phyloP scores from a whole-genome alignment of 1,139 yeast species.

The Geotrichum aggregatum region DNA sequence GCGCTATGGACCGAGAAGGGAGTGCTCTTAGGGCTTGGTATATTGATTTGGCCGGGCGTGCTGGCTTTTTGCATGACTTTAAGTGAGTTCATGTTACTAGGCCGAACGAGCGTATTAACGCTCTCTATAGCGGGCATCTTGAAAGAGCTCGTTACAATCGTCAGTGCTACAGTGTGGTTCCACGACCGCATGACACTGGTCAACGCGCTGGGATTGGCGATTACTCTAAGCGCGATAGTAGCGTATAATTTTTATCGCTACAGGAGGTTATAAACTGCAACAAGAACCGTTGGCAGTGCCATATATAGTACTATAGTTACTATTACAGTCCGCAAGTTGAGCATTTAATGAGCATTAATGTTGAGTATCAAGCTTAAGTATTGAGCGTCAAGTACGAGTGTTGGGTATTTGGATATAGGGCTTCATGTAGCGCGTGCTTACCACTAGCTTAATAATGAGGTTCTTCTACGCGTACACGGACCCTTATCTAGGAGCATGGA shows the following conservation, averaged over 20 bases:
- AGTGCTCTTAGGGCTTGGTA: slow-evolving; percentile 47
- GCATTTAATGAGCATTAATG: no score
- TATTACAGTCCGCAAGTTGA: no score
- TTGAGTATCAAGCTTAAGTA: no score
- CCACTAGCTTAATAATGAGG: no score
- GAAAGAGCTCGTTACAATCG: slow-evolving; percentile 81
- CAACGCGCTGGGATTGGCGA: slow-evolving; percentile 68
- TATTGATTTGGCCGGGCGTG: slow-evolving; percentile 75
- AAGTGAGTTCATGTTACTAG: slow-evolving; percentile 78
- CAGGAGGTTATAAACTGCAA: slow-evolving; percentile 1
- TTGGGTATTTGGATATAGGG: no score
- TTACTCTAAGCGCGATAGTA: slow-evolving; percentile 72
- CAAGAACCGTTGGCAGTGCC: no score
- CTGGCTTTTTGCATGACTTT: slow-evolving; percentile 87
- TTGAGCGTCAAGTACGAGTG: no score
- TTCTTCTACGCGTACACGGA: no score
- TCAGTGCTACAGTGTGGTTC: slow-evolving; percentile 64
- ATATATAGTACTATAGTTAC: no score
- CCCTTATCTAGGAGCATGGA: no score
- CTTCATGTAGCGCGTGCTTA: no score
- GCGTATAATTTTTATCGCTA: slow-evolving; percentile 58
- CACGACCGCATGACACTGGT: slow-evolving; percentile 65
- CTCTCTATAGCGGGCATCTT: slow-evolving; percentile 87
- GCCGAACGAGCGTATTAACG: slow-evolving; percentile 80
- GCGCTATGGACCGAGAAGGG: slow-evolving; percentile 64